A percentile compares a stretch with the other conserved stretches of the same genome.
These are phyloP conservation scores for Rugonectria rugulosa DNA, from an alignment of 2,329 filamentous ascomycete genomes.

Conservation along the genomic window DNA sequence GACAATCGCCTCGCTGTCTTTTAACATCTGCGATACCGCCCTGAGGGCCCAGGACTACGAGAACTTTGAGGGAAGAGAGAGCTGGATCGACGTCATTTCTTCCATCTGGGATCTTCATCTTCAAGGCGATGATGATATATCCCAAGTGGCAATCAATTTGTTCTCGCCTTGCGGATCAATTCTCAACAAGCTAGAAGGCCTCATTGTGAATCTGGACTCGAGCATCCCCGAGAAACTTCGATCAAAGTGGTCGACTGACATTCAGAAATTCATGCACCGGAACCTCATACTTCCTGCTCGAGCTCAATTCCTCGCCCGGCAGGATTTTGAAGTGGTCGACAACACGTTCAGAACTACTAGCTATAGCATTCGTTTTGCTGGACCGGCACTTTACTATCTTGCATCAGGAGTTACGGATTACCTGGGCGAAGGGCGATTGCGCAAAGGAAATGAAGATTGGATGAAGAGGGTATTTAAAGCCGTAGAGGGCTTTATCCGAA, in stretches of 20 bases:
- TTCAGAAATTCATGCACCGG: constrained; percentile 58
- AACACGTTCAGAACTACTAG: constrained; percentile 50
- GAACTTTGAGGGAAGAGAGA: constrained; percentile 47
- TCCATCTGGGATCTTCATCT: constrained; percentile 63
- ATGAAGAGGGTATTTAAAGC: constrained; percentile 47
- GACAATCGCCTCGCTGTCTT: constrained; percentile 53
- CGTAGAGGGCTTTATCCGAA: constrained; percentile 39
- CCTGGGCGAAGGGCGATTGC: constrained; percentile 37
- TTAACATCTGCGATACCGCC: constrained; percentile 54
- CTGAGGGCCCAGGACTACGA: constrained; percentile 43
- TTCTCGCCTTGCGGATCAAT: constrained; percentile 49
- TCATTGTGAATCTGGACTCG: constrained; percentile 29
- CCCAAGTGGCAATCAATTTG: constrained; percentile 57
- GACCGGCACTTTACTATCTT: constrained; percentile 55
- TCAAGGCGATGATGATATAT: constrained; percentile 55
- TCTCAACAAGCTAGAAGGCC: constrained; percentile 49
- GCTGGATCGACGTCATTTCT: constrained; percentile 57
- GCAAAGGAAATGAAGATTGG: constrained; percentile 48
- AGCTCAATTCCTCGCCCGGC: constrained; percentile 53
- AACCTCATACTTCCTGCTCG: constrained; percentile 61
- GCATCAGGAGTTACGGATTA: constrained; percentile 41
- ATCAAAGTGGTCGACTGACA: constrained; percentile 53
- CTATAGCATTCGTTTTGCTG: constrained; percentile 46
- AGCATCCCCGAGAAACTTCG: constrained; percentile 26
- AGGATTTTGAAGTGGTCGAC: constrained; percentile 51